Percentiles rank a stretch among this genome's conserved stretches.
Evolutionary conservation across 257 asterid genomes (phyloP).

Genomic region (Solanum megistacrolobum): DNA sequence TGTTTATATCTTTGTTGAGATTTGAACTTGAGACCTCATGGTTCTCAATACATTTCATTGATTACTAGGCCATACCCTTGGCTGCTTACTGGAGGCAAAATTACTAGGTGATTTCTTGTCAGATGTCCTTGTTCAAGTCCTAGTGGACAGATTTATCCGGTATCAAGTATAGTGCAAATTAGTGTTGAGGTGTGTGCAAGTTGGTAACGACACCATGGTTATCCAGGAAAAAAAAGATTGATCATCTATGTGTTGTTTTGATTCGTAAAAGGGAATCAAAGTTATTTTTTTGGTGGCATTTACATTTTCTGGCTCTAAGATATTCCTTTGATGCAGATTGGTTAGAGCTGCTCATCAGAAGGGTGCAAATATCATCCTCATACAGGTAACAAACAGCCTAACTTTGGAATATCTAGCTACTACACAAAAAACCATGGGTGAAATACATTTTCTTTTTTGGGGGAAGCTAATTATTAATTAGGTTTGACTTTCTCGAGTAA

Average conservation of each 20-base stretch:
- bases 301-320: not conserved
- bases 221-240: not conserved
- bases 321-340: slow-evolving; percentile 46
- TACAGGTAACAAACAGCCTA: slow-evolving; percentile 43
- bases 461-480: not conserved
- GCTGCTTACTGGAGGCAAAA: not conserved
- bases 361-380: slow-evolving; percentile 88
- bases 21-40: too few species aligned
- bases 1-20: too few species aligned
- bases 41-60: too few species aligned
- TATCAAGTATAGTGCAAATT: not conserved
- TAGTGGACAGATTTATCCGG: not conserved
- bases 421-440: not conserved
- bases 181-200: not conserved
- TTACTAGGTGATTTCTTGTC: not conserved
- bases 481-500: not conserved
- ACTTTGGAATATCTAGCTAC: not conserved
- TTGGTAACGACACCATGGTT: not conserved
- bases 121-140: not conserved
- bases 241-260: not conserved
- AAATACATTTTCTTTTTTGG: not conserved
- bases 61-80: too few species aligned
- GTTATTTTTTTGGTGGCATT: not conserved
- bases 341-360: slow-evolving; percentile 79
- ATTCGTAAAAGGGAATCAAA: not conserved